Evolutionary conservation across 208 protist species (phyloP).

Genomic region (Porcisia hertigi): DNA sequence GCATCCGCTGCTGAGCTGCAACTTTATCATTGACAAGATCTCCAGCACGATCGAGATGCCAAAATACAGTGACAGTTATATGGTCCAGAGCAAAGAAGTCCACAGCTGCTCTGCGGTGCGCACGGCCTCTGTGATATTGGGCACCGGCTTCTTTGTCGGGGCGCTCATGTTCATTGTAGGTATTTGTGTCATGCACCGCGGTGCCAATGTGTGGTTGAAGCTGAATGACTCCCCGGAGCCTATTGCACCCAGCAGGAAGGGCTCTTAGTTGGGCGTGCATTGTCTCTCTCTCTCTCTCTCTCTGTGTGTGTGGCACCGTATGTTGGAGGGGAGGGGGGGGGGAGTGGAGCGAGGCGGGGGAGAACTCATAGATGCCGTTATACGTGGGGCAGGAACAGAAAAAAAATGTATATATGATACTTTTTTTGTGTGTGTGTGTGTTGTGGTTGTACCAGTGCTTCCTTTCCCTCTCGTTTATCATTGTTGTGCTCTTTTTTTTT

Average conservation of each 20-base stretch:
- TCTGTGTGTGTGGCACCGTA: not conserved
- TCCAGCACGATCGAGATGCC: slow-evolving; percentile 44
- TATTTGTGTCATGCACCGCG: slow-evolving; percentile 75
- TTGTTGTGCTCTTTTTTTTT: not conserved
- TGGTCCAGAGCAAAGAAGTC: not conserved
- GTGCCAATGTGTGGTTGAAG: slow-evolving; percentile 50
- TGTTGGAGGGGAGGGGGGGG: too few species aligned
- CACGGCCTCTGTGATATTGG: slow-evolving; percentile 53
- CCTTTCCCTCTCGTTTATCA: not conserved
- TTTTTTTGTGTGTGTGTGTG: not conserved
- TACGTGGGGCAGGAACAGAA: too few species aligned
- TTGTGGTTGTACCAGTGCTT: not conserved
- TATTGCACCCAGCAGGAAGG: not conserved
- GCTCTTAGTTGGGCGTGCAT: not conserved
- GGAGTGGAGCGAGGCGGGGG: too few species aligned
- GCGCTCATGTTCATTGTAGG: slow-evolving; percentile 70
- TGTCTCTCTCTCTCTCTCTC: not conserved
- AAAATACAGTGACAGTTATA: slow-evolving; percentile 26
- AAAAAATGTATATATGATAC: too few species aligned
- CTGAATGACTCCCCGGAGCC: too few species aligned
- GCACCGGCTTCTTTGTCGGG: slow-evolving; percentile 73
- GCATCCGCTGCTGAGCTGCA: slow-evolving; percentile 65
- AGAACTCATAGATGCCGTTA: too few species aligned
- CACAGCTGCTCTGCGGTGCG: slow-evolving; percentile 50
- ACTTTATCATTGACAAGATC: slow-evolving; percentile 78